These are phyloP conservation scores for Cryptococcus deneoformans DNA, from an alignment of 1,284 basidiomycete species.

Conservation along the genomic window DNA sequence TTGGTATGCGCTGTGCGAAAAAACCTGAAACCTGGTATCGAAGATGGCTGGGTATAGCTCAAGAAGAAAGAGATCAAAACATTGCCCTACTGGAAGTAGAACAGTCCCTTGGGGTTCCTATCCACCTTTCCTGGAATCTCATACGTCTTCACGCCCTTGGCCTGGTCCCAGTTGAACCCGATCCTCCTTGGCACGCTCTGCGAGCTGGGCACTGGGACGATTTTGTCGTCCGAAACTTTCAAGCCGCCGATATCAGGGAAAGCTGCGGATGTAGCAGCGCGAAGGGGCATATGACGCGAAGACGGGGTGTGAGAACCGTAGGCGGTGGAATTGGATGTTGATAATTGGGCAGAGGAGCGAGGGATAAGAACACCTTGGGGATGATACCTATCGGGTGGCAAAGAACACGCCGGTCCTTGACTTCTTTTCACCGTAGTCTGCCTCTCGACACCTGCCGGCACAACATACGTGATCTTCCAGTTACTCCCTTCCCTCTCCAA, in stretches of 20 bases:
- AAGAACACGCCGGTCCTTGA: background rate
- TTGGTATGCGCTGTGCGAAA: background rate
- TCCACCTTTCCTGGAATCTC: slow-evolving; percentile 38
- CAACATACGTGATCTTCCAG: slow-evolving; percentile 37
- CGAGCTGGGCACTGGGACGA: slow-evolving; percentile 8
- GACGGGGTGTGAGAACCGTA: slow-evolving; percentile 10
- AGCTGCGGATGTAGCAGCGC: background rate
- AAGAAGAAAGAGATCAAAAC: no score
- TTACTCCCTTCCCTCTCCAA: slow-evolving; percentile 31
- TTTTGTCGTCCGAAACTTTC: background rate
- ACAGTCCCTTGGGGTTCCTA: slow-evolving; percentile 39
- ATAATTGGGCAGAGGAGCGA: slow-evolving; percentile 10
- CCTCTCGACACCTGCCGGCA: slow-evolving; percentile 9
- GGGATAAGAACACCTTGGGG: slow-evolving; percentile 1
- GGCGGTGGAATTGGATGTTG: slow-evolving; percentile 10
- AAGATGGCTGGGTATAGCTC: background rate
- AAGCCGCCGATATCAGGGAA: slow-evolving; percentile 9
- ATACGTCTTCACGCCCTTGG: slow-evolving; percentile 39
- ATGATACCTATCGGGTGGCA: slow-evolving; percentile 1
- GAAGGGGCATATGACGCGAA: slow-evolving; percentile 2
- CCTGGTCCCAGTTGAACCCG: slow-evolving; percentile 40
- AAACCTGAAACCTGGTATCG: background rate
- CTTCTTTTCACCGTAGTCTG: background rate
- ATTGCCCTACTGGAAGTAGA: slow-evolving; percentile 33
- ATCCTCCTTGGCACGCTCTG: slow-evolving; percentile 17